phyloP scores from a whole-genome alignment of 495 filamentous ascomycete species.

The Astrothelium macrocarpum region DNA sequence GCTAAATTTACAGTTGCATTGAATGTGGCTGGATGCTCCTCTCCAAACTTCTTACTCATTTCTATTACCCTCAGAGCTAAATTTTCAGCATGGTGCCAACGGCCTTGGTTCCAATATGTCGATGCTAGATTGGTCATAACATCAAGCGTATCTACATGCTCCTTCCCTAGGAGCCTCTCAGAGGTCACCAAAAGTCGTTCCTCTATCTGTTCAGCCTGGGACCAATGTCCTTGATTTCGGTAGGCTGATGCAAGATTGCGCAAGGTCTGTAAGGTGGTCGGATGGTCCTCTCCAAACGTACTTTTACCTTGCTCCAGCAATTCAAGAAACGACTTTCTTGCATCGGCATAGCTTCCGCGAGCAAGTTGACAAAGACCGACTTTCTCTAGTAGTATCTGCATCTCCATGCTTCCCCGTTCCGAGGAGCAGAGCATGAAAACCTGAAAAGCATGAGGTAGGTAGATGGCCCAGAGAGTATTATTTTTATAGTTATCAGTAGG shows the following conservation, averaged over 20 bases:
- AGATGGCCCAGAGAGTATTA: not conserved
- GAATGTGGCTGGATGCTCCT: slow-evolving; percentile 11
- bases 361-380: not conserved
- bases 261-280: not conserved
- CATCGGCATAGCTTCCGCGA: not conserved
- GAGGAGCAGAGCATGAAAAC: not conserved
- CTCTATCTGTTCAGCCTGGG: slow-evolving; percentile 18
- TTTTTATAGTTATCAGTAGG: not conserved
- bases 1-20: slow-evolving; percentile 12
- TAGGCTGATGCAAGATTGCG: slow-evolving; percentile 6
- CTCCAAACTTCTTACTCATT: slow-evolving; percentile 8
- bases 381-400: not conserved
- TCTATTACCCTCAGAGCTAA: not conserved
- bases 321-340: not conserved
- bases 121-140: slow-evolving; percentile 6
- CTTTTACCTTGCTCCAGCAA: slow-evolving; percentile 6
- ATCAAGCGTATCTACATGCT: slow-evolving; percentile 8
- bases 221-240: slow-evolving; percentile 9
- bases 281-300: slow-evolving; percentile 9
- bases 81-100: not conserved
- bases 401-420: not conserved
- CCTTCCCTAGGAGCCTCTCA: slow-evolving; percentile 6
- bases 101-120: not conserved
- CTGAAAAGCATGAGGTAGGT: not conserved
- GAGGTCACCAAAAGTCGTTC: slow-evolving; percentile 1